Conservation (phyloP, 768 basidiomycete species). For the Hericium erinaceus region DNA sequence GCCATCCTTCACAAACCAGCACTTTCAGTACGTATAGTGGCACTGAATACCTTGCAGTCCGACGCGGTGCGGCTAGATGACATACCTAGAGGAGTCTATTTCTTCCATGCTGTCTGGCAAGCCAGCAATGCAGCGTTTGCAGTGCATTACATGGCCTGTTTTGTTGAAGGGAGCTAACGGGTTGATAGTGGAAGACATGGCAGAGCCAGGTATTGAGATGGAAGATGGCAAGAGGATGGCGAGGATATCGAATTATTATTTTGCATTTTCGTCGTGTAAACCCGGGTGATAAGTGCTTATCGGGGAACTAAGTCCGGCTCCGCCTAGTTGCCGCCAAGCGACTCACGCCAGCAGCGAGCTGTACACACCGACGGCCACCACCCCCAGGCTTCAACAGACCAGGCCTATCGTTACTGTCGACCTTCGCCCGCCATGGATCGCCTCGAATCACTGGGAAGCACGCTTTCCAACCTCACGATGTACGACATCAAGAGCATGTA, state of each 20-base stretch:
- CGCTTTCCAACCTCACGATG: slow-evolving; percentile 74
- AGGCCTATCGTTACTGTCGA: not conserved
- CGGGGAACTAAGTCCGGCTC: too few species aligned
- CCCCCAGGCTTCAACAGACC: not conserved
- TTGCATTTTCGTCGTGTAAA: too few species aligned
- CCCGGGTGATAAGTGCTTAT: too few species aligned
- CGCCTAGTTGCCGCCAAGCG: not conserved
- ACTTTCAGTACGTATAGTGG: not conserved
- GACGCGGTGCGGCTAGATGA: not conserved
- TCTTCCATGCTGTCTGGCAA: slow-evolving; percentile 62
- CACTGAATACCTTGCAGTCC: not conserved
- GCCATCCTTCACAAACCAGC: slow-evolving; percentile 50
- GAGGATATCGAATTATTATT: too few species aligned
- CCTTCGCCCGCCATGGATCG: slow-evolving; percentile 55
- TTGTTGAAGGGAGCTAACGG: slow-evolving; percentile 23
- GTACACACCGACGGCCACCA: not conserved
- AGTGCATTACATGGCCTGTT: slow-evolving; percentile 53
- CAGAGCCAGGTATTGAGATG: too few species aligned
- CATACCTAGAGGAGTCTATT: slow-evolving; percentile 63
- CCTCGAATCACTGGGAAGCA: slow-evolving; percentile 62
- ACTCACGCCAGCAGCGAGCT: not conserved
- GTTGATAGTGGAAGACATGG: too few species aligned
- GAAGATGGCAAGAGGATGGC: too few species aligned
- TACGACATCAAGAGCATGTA: slow-evolving; percentile 95
- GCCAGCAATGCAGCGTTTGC: slow-evolving; percentile 56